Percentiles rank a stretch among this genome's conserved stretches.
These are phyloP conservation scores for Phycomyces nitens DNA, from an alignment of 192 early-diverging fungal species.

Conservation along the genomic window DNA sequence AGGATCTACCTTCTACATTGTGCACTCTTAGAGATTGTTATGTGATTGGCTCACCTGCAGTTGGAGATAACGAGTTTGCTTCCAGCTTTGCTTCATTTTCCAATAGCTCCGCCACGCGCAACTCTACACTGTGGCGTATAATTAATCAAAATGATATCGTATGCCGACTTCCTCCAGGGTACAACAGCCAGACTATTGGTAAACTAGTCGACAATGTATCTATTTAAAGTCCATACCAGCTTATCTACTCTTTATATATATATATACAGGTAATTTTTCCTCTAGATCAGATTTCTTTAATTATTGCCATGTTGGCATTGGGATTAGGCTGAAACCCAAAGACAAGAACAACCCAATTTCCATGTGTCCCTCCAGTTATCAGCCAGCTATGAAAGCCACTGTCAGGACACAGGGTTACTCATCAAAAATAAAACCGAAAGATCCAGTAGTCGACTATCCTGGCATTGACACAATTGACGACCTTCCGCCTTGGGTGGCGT, in stretches of 20 bases:
- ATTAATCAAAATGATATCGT: conserved; percentile 43
- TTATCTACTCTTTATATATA: not conserved
- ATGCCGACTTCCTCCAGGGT: conserved; percentile 34
- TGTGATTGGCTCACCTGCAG: conserved; percentile 37
- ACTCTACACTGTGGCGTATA: conserved; percentile 39
- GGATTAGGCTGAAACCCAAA: conserved; percentile 8
- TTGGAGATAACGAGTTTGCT: conserved; percentile 44
- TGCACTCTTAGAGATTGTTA: conserved; percentile 35
- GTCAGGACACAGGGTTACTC: not conserved
- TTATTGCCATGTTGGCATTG: conserved; percentile 31
- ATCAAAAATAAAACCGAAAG: too few species aligned
- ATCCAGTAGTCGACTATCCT: not conserved
- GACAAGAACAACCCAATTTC: conserved; percentile 10
- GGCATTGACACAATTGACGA: conserved; percentile 4
- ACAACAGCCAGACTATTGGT: conserved; percentile 21
- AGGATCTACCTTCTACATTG: conserved; percentile 10
- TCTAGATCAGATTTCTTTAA: conserved; percentile 26
- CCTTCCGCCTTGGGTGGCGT: not conserved
- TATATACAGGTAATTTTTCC: conserved; percentile 9
- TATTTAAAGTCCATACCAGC: not conserved
- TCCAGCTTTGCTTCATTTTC: conserved; percentile 31
- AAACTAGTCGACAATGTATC: not conserved
- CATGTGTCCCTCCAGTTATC: conserved; percentile 22
- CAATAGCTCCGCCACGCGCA: conserved; percentile 17
- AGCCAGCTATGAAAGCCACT: conserved; percentile 20